phyloP scores from a whole-genome alignment of 805 yeast species.

The Ogataea ganodermae region DNA sequence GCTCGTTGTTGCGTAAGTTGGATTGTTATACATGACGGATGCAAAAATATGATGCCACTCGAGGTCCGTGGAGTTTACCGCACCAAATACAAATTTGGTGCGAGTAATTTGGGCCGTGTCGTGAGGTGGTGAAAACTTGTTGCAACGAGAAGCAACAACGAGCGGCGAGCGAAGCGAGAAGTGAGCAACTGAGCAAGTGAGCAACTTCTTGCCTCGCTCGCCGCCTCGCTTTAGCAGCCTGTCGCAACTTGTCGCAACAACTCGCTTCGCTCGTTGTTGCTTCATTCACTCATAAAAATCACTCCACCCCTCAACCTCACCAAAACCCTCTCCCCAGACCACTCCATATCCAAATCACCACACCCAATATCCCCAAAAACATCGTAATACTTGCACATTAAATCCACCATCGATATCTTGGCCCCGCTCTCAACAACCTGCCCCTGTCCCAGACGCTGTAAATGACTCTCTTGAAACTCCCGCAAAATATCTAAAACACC shows the following conservation, averaged over 20 bases:
- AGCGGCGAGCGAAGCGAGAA: no score
- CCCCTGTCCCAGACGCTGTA: neutral
- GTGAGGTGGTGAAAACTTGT: no score
- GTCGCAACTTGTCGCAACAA: neutral
- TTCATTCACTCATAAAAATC: constrained; percentile 26
- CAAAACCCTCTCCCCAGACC: constrained; percentile 28
- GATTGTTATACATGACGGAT: no score
- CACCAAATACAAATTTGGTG: no score
- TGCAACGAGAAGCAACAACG: no score
- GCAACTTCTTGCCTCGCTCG: neutral
- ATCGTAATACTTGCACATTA: constrained; percentile 24
- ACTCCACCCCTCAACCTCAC: constrained; percentile 25
- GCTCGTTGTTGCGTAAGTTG: no score
- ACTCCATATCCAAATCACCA: constrained; percentile 24
- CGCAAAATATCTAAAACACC: constrained; percentile 10
- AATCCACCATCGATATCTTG: constrained; percentile 22
- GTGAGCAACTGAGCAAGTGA: no score
- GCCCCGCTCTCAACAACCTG: constrained; percentile 4
- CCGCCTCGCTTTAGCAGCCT: neutral
- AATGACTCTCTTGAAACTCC: constrained; percentile 14
- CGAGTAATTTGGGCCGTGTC: no score
- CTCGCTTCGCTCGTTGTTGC: neutral
- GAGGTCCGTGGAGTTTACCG: no score
- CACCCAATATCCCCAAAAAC: constrained; percentile 23
- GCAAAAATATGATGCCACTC: no score